A percentile compares a stretch with the other conserved stretches of the same genome.
phyloP scores from a whole-genome alignment of 2,329 filamentous ascomycete genomes.

The Fusarium sp. region DNA sequence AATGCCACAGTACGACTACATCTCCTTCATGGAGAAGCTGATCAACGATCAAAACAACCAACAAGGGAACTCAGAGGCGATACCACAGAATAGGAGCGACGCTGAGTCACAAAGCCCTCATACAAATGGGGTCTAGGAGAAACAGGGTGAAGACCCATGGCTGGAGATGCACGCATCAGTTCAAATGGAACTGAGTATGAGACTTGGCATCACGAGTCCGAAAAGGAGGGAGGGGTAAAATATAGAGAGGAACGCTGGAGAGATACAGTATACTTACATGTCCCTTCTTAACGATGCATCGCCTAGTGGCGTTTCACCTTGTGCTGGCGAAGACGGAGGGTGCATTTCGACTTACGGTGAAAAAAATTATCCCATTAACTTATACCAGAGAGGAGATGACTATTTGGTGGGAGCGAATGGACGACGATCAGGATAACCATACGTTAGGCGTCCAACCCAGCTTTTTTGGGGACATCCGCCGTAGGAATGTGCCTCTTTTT shows the following conservation, averaged over 20 bases:
- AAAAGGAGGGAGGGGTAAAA: background rate
- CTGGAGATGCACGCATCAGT: slow-evolving; percentile 25
- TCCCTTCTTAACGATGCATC: slow-evolving; percentile 31
- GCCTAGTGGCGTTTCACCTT: slow-evolving; percentile 27
- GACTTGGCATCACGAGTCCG: background rate
- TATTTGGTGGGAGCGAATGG: background rate
- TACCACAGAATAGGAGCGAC: slow-evolving; percentile 48
- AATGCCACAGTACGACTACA: slow-evolving; percentile 91
- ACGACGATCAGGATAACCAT: slow-evolving; percentile 23
- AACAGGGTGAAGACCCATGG: slow-evolving; percentile 5
- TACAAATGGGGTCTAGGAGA: slow-evolving; percentile 45
- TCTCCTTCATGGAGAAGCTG: slow-evolving; percentile 93
- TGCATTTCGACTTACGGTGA: slow-evolving; percentile 28
- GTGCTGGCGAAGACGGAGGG: slow-evolving; percentile 11
- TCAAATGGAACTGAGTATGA: slow-evolving; percentile 19
- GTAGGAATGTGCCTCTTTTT: slow-evolving; percentile 2
- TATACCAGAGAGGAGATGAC: slow-evolving; percentile 32
- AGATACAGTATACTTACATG: slow-evolving; percentile 4
- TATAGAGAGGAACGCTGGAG: slow-evolving; percentile 1
- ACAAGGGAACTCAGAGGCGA: slow-evolving; percentile 40
- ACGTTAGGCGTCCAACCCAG: slow-evolving; percentile 3
- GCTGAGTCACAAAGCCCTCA: slow-evolving; percentile 44
- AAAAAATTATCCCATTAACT: slow-evolving; percentile 40
- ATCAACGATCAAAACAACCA: slow-evolving; percentile 58
- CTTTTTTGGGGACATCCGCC: background rate